Evolutionary conservation across 2,329 filamentous ascomycete species (phyloP).

Genomic region (Penicillium sp.): DNA sequence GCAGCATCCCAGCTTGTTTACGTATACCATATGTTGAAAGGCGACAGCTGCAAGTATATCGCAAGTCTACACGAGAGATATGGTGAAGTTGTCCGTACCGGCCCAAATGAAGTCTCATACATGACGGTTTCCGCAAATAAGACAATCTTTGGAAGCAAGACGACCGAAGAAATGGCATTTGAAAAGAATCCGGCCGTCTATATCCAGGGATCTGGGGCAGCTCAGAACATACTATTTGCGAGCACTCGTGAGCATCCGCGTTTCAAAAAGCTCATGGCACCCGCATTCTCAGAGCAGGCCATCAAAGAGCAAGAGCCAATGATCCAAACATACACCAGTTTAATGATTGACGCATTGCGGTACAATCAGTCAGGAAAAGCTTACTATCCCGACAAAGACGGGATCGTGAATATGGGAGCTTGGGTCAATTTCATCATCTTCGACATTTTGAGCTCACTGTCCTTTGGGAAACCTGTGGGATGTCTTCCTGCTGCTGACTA

Average conservation of each 20-base stretch:
- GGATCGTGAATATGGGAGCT: constrained; percentile 17
- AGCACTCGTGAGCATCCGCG: not conserved
- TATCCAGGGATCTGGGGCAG: not conserved
- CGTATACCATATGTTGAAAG: constrained; percentile 7
- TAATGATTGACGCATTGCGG: not conserved
- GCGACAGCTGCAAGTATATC: constrained; percentile 5
- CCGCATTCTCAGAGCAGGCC: not conserved
- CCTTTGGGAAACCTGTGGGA: constrained; percentile 24
- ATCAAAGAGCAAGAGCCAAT: not conserved
- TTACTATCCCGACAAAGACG: not conserved
- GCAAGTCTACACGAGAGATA: constrained; percentile 9
- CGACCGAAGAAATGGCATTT: not conserved
- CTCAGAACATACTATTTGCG: not conserved
- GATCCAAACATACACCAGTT: not conserved
- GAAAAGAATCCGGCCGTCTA: not conserved
- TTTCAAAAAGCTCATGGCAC: not conserved
- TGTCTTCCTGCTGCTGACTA: constrained; percentile 17
- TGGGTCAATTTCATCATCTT: constrained; percentile 27
- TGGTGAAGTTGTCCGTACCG: constrained; percentile 7
- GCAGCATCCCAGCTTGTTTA: constrained; percentile 1
- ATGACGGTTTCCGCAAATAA: constrained; percentile 3
- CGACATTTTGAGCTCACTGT: constrained; percentile 26
- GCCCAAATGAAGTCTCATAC: constrained; percentile 9
- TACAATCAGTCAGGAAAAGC: not conserved
- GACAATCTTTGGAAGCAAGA: constrained; percentile 6